Base-by-base conservation (phyloP, 2,329 filamentous ascomycete genomes). In the Coniosporium tulheliwenetii region DNA sequence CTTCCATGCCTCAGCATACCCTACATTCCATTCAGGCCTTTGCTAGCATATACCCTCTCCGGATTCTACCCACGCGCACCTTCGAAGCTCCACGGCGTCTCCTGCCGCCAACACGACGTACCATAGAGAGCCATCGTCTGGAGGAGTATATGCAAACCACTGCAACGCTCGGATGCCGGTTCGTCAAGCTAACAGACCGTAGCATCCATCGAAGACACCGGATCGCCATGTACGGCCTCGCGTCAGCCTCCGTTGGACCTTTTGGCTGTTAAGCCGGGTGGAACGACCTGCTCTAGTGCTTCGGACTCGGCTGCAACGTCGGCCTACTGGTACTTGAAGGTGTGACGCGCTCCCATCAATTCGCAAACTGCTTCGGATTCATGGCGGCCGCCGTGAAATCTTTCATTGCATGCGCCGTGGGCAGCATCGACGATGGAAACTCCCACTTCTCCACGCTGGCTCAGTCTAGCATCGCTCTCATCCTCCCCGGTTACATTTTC, bases 121-220 rank as follows among this genome's bases (percentile, higher is more conserved):
- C 82, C 12, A 71, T 94, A 14, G 77, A 79, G 30, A 75, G 86
- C 2, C 87, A 95, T 63, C 79, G 87, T 9, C 66, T 95, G 14
- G 87, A 95, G 59, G 82, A 93, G 55, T 94, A 93, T 57, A 79
- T 95, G 75, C 79, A 73, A 46, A 93, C 89, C 82, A 86, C 83
- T 8, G 80, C 87, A 1, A 86, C 52, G 81, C 85, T 54, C 67
- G 73, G n/a, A 71, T 85, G 8, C 69, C 76, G 8, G 78, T 82
- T 0, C 79, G 84, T 35, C 79, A 84, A 47, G 81, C 79, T 1
- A 80, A 73, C 1, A 58, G 63, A 8, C 95, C 66, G 71, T 13
- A 7, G 19, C 19, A 26, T 26, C 7, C 19, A 26, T 26, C 19
- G 19, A 26, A 3, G 19, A 26, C 7, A 26, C 19, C 66, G 67